These are phyloP conservation scores for Coemansia sp. DNA, from an alignment of 192 early-diverging fungal genomes.

Conservation along the genomic window DNA sequence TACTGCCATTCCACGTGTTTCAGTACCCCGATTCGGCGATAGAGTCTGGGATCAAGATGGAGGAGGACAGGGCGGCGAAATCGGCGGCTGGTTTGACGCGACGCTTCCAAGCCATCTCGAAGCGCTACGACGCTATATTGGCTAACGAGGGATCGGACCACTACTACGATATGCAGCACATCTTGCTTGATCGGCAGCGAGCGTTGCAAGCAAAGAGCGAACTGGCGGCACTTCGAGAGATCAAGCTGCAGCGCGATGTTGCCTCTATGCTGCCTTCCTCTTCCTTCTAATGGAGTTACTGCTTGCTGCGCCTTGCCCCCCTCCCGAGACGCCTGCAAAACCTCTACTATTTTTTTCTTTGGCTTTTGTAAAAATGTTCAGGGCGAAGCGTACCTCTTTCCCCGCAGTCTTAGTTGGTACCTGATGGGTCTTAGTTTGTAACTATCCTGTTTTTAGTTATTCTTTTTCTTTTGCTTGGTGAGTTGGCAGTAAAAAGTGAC, in stretches of 20 bases:
- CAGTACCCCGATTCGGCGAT: constrained; percentile 61
- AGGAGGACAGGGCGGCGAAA: constrained; percentile 5
- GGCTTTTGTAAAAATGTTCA: no score
- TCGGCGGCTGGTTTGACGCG: not conserved
- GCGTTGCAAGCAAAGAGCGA: constrained; percentile 10
- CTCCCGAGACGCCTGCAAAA: no score
- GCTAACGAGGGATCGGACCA: constrained; percentile 23
- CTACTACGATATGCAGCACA: constrained; percentile 20
- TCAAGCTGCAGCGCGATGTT: constrained; percentile 39
- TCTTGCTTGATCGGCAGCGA: constrained; percentile 30
- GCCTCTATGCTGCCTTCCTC: constrained; percentile 7
- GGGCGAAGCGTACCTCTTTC: no score
- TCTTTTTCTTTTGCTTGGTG: not conserved
- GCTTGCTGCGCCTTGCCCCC: no score
- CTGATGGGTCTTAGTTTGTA: no score
- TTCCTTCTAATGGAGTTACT: no score
- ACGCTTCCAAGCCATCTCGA: constrained; percentile 9
- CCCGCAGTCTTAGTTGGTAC: no score
- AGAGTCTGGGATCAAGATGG: constrained; percentile 16
- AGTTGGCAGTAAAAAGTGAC: no score
- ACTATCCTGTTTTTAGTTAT: not conserved
- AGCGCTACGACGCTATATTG: constrained; percentile 21
- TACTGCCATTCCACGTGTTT: constrained; percentile 77
- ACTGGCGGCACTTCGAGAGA: constrained; percentile 24
- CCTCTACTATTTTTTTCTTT: no score